Conservation (phyloP, 2,329 filamentous ascomycete genomes). For the Fusarium transvaalense region DNA sequence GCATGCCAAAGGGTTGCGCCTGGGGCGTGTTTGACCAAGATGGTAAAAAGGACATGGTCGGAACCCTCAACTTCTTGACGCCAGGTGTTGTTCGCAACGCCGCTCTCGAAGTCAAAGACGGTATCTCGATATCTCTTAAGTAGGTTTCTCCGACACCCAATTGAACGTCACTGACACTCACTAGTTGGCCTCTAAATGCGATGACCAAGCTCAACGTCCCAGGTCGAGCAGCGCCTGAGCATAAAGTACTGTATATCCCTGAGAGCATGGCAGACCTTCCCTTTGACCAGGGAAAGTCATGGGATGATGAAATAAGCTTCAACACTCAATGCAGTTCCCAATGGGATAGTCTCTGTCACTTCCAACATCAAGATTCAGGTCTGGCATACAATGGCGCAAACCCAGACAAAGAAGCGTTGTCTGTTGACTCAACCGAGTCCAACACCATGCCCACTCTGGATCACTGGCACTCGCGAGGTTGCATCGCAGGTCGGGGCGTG, state of each 20-base stretch:
- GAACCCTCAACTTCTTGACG: constrained; percentile 67
- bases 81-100: constrained; percentile 53
- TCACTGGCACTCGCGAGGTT: constrained; percentile 61
- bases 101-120: constrained; percentile 49
- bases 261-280: constrained; percentile 30
- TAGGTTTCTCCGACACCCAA: constrained; percentile 34
- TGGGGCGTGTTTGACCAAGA: constrained; percentile 64
- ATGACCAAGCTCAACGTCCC: constrained; percentile 49
- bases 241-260: constrained; percentile 54
- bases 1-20: constrained; percentile 62
- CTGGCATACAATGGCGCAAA: constrained; percentile 64
- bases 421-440: constrained; percentile 15
- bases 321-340: constrained; percentile 69
- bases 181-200: constrained; percentile 34
- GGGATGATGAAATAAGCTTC: constrained; percentile 65
- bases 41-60: constrained; percentile 62
- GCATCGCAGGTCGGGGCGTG: constrained; percentile 59
- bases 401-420: constrained; percentile 53
- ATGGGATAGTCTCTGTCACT: constrained; percentile 66
- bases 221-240: constrained; percentile 44
- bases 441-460: constrained; percentile 56
- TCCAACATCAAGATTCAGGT: constrained; percentile 58
- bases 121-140: constrained; percentile 67
- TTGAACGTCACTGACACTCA: not conserved
- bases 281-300: constrained; percentile 36